A percentile compares a stretch with the other conserved stretches of the same genome.
Conservation (phyloP, 768 basidiomycete genomes). For the Chlorophyllum brunneum region DNA sequence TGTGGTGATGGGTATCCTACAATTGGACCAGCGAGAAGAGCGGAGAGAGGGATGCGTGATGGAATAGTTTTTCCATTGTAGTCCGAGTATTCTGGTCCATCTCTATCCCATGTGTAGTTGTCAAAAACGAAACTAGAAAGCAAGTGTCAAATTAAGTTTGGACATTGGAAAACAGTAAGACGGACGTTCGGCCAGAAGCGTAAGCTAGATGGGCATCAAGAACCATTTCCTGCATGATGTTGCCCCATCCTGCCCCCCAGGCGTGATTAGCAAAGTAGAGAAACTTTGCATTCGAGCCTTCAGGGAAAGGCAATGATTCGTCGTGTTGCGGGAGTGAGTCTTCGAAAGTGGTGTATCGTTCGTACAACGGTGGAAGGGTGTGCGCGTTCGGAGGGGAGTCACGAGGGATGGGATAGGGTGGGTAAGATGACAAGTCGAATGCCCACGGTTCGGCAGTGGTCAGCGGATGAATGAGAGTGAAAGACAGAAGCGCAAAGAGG, state of each 20-base stretch:
- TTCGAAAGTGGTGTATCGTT: slow-evolving; percentile 39
- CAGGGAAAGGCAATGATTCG: slow-evolving; percentile 31
- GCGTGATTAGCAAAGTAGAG: slow-evolving; percentile 49
- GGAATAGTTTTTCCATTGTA: slow-evolving; percentile 51
- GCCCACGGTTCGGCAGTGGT: no score
- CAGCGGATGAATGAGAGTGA: no score
- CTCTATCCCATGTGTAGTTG: slow-evolving; percentile 52
- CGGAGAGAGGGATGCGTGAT: slow-evolving; percentile 50
- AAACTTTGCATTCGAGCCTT: slow-evolving; percentile 38
- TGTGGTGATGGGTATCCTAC: slow-evolving; percentile 11
- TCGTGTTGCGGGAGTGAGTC: slow-evolving; percentile 43
- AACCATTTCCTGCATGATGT: slow-evolving; percentile 55
- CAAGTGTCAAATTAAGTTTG: background rate
- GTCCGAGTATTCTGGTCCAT: slow-evolving; percentile 38
- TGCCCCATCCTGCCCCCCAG: slow-evolving; percentile 55
- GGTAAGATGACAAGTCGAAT: no score
- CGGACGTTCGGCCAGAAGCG: slow-evolving; percentile 45
- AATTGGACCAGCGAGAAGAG: slow-evolving; percentile 43
- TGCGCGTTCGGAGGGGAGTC: background rate
- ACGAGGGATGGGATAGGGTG: slow-evolving; percentile 7
- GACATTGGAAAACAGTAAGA: slow-evolving; percentile 1
- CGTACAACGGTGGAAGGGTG: slow-evolving; percentile 39
- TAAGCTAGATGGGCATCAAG: slow-evolving; percentile 48
- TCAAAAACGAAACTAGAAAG: slow-evolving; percentile 50
- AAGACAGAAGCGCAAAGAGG: no score